Evolutionary conservation across 1,284 basidiomycete species (phyloP).

Genomic region (Puccinia polysora): DNA sequence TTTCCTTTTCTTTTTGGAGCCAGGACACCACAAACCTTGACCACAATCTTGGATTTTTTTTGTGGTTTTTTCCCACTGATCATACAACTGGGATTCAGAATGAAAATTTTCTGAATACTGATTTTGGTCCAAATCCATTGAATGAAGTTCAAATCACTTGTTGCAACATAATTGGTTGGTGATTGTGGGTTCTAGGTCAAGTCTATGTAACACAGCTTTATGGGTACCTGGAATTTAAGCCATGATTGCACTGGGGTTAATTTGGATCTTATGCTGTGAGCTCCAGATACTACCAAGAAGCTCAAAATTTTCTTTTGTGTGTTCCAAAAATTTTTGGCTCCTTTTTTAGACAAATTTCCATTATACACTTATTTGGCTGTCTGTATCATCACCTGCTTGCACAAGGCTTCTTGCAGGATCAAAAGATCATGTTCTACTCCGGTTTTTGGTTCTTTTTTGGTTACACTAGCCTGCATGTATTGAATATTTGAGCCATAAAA

Average conservation of each 20-base stretch:
- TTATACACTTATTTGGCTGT: neutral
- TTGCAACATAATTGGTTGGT: neutral
- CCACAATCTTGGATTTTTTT: too few species aligned
- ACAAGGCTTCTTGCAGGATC: neutral
- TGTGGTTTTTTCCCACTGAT: too few species aligned
- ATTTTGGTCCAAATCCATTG: too few species aligned
- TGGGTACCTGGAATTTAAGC: neutral
- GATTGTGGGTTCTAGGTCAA: neutral
- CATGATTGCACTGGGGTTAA: neutral
- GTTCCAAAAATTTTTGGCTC: neutral
- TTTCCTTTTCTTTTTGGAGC: too few species aligned
- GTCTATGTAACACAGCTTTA: neutral
- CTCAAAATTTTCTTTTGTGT: neutral
- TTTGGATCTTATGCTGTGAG: neutral
- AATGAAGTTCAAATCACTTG: slow-evolving; percentile 1
- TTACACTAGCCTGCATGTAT: neutral
- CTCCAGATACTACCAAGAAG: neutral
- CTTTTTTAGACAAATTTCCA: neutral
- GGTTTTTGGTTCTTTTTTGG: neutral
- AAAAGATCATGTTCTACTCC: neutral
- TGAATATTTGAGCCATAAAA: too few species aligned
- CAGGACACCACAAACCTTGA: too few species aligned
- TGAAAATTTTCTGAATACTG: too few species aligned
- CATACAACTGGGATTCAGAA: too few species aligned
- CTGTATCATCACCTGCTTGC: neutral